phyloP scores from a whole-genome alignment of 306 rosid species.

The Quercus berberidifolia region DNA sequence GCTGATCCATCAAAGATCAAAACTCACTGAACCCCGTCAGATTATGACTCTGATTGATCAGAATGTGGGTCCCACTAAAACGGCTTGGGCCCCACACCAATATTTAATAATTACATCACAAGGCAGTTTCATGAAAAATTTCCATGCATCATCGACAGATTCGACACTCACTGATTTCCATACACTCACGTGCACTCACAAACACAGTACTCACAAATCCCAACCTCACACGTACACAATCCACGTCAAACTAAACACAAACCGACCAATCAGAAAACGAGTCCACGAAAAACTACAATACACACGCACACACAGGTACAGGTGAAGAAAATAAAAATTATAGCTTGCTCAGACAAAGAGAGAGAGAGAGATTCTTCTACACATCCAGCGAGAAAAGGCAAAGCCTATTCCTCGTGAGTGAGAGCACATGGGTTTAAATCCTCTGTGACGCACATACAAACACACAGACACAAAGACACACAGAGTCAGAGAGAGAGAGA shows the following conservation, averaged over 20 bases:
- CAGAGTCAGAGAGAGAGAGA: neutral
- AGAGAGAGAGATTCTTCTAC: constrained; percentile 47
- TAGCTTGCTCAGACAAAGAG: constrained; percentile 7
- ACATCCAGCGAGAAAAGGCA: constrained; percentile 37
- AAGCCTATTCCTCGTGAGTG: constrained; percentile 60
- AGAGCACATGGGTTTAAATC: constrained; percentile 36
- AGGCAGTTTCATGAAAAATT: neutral
- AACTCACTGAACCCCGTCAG: neutral
- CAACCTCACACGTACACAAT: neutral
- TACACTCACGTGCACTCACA: neutral
- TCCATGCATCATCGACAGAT: no score
- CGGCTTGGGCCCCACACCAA: neutral
- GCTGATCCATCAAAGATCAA: no score
- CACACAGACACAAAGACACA: neutral
- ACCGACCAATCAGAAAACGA: neutral
- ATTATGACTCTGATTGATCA: neutral
- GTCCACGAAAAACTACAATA: neutral
- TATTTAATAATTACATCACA: neutral
- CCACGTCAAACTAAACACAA: neutral
- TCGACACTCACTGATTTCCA: neutral
- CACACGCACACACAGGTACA: neutral
- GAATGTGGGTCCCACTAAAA: neutral
- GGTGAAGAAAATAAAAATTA: no score
- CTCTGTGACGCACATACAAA: constrained; percentile 22
- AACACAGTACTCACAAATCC: neutral